Evolutionary conservation across 768 basidiomycete genomes (phyloP), one percentile per base, ranked within the genome.

Genomic region (Kwoniella bestiolae): DNA sequence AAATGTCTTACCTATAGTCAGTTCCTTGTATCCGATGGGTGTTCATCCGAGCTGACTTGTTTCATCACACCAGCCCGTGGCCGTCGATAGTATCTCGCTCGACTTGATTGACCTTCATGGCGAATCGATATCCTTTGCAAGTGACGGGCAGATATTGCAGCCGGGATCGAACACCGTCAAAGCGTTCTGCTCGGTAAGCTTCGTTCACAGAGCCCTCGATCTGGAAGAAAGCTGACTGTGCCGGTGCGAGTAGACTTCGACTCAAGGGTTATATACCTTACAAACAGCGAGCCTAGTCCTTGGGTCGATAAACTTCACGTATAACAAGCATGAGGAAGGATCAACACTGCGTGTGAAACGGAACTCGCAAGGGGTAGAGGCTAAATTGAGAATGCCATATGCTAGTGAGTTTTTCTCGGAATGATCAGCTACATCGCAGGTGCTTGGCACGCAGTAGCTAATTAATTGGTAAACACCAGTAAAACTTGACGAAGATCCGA

Each of bases 1-100:
- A 32, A 97, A 92, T 74, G 80, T 81, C 41, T 78, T 95, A 25
- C 89, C 91, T 32, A 91, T 91, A 70, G 94, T 94, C 78, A 79
- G 89, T 82, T 3, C 1, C 25, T 9, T 58, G 29, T n/a, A n/a
- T n/a, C n/a, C 18, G 21, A n/a, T 25, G 32, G 25, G n/a, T n/a
- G n/a, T 11, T 23, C 47, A 11, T 11, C 47, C 21, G 21, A 49
- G 47, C 47, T 23, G 26, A 41, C 18, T 41, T 18, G 38, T 2
- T 16, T 5, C 23, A 60, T 56, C 57, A 25, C 51, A 11, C 1
- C 63, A 94, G 91, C 79, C 82, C 6, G 63, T 96, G 21, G 81
- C 85, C 0, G 82, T 87, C 18, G 88, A 91, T 35, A 25, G 18
- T 23, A 45, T 58, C 8, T 57, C 56, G 18, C 34, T 65, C 3